phyloP scores from a whole-genome alignment of 2,329 filamentous ascomycete genomes.

The Chaetoscypha palmicola region DNA sequence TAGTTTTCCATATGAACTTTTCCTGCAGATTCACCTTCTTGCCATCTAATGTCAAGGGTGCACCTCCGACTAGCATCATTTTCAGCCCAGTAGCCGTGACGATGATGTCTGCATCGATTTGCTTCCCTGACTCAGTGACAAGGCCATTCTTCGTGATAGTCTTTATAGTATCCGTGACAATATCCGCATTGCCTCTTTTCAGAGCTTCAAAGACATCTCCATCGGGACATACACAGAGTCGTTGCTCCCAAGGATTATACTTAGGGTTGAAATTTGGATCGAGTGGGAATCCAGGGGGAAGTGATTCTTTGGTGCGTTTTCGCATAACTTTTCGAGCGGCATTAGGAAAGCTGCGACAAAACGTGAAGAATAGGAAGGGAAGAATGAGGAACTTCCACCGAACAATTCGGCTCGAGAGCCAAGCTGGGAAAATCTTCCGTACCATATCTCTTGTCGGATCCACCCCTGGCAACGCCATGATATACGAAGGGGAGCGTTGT shows the following conservation, averaged over 20 bases:
- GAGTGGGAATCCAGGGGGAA: slow-evolving; percentile 47
- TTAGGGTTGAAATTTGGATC: slow-evolving; percentile 58
- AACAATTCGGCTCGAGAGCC: slow-evolving; percentile 34
- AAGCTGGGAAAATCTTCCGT: slow-evolving; percentile 36
- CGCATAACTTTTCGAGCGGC: slow-evolving; percentile 42
- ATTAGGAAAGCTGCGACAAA: slow-evolving; percentile 47
- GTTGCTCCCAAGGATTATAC: slow-evolving; percentile 66
- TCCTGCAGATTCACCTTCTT: slow-evolving; percentile 39
- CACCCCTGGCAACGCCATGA: slow-evolving; percentile 42
- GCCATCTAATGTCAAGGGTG: slow-evolving; percentile 48
- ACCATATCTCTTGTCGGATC: slow-evolving; percentile 16
- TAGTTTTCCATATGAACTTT: slow-evolving; percentile 55
- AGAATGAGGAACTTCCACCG: slow-evolving; percentile 45
- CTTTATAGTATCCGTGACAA: slow-evolving; percentile 48
- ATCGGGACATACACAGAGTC: slow-evolving; percentile 59
- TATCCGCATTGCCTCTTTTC: slow-evolving; percentile 36
- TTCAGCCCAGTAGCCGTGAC: slow-evolving; percentile 63
- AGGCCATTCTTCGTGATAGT: slow-evolving; percentile 43
- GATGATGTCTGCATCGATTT: slow-evolving; percentile 57
- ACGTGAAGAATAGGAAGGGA: slow-evolving; percentile 40
- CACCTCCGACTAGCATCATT: slow-evolving; percentile 48
- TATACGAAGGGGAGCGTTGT: slow-evolving; percentile 69
- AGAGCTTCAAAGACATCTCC: slow-evolving; percentile 50
- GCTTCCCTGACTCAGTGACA: slow-evolving; percentile 26
- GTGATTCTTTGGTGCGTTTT: slow-evolving; percentile 36